Base-by-base conservation (phyloP, 2,329 filamentous ascomycete species). In the Trichophyton verrucosum region DNA sequence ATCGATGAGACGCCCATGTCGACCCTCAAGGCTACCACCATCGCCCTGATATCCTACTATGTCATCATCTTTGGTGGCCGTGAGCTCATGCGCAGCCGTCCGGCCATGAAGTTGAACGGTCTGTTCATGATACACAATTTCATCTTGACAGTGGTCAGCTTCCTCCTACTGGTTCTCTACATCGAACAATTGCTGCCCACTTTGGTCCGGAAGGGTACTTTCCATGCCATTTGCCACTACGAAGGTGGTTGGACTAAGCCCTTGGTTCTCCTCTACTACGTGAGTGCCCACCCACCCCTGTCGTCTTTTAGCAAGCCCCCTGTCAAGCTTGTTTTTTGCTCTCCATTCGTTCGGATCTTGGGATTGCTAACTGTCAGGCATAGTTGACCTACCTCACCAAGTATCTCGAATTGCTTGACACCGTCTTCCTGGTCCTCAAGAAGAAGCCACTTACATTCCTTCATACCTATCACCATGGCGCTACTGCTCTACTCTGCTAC, bases 371-470 rank as follows among this genome's bases (percentile, higher is more conserved):
- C 69, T 49, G 24, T 17, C 38, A 57, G 17, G 9, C n/a, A 9
- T 70, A 95, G 89, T 81, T 95, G 72, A 95, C 91, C 80, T 95
- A 95, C 79, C 83, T 95, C 47, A 95, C 90, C 76, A 96, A 96
- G 78, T 96, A 94, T 75, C 82, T 95, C 65, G 91, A 96, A 75
- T 81, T 96, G 65, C 78, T 95, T 67, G 91, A 96, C 76, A 96
- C 91, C 61, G 86, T 90, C 71, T 96, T 96, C 81, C 80, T 96
- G 61, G 91, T 95, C 79, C 82, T 95, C 74, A 96, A 95, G 85
- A 96, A 96, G 85, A 96, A 96, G 85, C 91, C 90, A 60, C 78
- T 95, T 72, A 95, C 91, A 71, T 96, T 96, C 84, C 87, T 96
- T 67, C 91, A 96, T 82, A 94, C 89, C 79, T 96, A 96, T 78